Evolutionary conservation across 2,329 filamentous ascomycete genomes (phyloP).

Genomic region (Aureobasidium sp.): DNA sequence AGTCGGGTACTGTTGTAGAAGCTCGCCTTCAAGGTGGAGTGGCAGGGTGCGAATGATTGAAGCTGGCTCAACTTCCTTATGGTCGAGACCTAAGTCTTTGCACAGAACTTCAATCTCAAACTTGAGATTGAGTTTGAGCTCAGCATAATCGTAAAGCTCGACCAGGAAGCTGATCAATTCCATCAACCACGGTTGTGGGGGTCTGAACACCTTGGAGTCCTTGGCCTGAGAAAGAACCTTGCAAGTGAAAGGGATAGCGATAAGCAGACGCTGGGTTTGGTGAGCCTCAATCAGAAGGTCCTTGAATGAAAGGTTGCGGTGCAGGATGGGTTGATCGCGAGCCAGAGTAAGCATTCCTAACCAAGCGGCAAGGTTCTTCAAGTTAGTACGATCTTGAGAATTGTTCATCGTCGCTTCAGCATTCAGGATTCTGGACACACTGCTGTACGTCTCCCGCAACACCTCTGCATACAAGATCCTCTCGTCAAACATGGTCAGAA

Average conservation of each 20-base stretch:
- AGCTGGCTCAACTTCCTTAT: slow-evolving; percentile 83
- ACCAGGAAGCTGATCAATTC: slow-evolving; percentile 87
- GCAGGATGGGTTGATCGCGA: slow-evolving; percentile 88
- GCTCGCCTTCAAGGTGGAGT: slow-evolving; percentile 18
- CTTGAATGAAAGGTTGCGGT: slow-evolving; percentile 95
- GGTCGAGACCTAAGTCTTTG: slow-evolving; percentile 83
- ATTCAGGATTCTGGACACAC: slow-evolving; percentile 79
- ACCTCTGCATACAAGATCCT: slow-evolving; percentile 77
- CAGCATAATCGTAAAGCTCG: slow-evolving; percentile 86
- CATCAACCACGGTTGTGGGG: slow-evolving; percentile 96
- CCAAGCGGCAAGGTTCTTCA: slow-evolving; percentile 93
- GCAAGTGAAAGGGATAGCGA: slow-evolving; percentile 96
- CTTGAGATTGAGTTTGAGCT: slow-evolving; percentile 92
- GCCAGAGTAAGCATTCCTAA: slow-evolving; percentile 88
- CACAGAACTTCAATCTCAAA: slow-evolving; percentile 98
- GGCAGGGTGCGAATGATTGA: slow-evolving; percentile 59
- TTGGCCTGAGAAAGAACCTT: slow-evolving; percentile 84
- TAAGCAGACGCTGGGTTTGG: slow-evolving; percentile 80
- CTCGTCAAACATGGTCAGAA: slow-evolving; percentile 75
- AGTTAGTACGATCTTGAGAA: slow-evolving; percentile 71
- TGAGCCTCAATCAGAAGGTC: slow-evolving; percentile 89
- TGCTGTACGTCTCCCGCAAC: slow-evolving; percentile 85
- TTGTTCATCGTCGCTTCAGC: slow-evolving; percentile 80
- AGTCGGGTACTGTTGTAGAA: slow-evolving; percentile 29
- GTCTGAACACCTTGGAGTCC: slow-evolving; percentile 79